Base-by-base conservation (phyloP, 257 asterid genomes). In the Nicotiana obtusifolia region DNA sequence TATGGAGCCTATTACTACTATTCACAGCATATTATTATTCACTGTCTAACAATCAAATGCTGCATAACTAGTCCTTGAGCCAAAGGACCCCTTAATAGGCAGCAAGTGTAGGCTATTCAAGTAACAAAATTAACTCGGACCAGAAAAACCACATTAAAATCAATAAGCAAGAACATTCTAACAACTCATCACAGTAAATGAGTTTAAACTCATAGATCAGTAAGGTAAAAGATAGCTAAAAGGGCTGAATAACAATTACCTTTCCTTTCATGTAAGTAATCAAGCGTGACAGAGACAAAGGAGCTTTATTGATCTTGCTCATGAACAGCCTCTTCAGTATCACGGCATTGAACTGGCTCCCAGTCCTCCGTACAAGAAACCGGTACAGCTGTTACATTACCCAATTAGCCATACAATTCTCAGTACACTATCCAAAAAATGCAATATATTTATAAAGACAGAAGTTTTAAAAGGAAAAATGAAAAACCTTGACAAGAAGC, bases 281-380 rank as follows among this genome's bases (percentile, higher is more conserved):
- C 90, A 95, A 91, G 24, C 97, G 93, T 64, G 98, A 91, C 20
- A 95, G 96, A 6, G 99, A 95, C 16, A 95, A 87, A 1, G 99
- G 93, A 2, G 99, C 87, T 89, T 91, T 94, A 87, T 95, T 95
- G 44, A 91, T 85, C 91, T 90, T 92, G 85, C 99, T 95, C 99
- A 92, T 94, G 83, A 94, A 93, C 7, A 95, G 85, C 78, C 99
- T 90, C 90, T 94, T 95, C 89, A 95, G 67, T 28, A 95, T 81
- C 80, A 93, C 98, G 4, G 92, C 96, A 83, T 93, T 90, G 84
- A 95, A 95, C 79, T 88, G 91, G 91, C 98, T 92, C 1, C 91
- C 97, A 77, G 99, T 90, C 82, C 99, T 95, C 90, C 99, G 90
- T 81, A 91, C 95, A 80, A 95, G 86, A 83, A 95, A 95, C 3